phyloP scores from a whole-genome alignment of 352 stramenopile species.

The Globisporangium cederbergense region DNA sequence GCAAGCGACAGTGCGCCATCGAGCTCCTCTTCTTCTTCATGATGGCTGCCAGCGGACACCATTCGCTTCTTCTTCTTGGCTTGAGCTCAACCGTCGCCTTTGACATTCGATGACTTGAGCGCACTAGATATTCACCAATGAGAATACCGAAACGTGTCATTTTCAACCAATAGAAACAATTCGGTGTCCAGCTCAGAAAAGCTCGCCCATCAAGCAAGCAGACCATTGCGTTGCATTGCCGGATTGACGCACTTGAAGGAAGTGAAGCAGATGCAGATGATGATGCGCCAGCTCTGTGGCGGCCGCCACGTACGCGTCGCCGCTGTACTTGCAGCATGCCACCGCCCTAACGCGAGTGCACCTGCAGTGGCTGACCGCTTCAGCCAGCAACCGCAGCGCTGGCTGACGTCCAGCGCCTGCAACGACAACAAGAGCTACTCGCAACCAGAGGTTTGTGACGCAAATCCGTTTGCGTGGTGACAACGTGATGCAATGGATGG shows the following conservation, averaged over 20 bases:
- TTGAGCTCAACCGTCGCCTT: neutral
- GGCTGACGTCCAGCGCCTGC: neutral
- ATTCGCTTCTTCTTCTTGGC: neutral
- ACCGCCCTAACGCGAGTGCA: neutral
- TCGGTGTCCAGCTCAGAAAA: too few species aligned
- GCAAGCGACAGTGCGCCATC: neutral
- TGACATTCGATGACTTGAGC: neutral
- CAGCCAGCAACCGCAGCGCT: neutral
- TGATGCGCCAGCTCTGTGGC: slow-evolving; percentile 1
- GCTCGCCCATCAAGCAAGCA: slow-evolving; percentile 1
- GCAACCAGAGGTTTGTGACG: neutral
- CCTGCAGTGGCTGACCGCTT: neutral
- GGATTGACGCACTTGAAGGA: neutral
- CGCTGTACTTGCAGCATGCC: neutral
- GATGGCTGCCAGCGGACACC: neutral
- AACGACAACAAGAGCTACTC: neutral
- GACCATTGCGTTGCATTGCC: too few species aligned
- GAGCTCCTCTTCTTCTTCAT: neutral
- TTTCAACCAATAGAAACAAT: neutral
- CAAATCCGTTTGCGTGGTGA: neutral
- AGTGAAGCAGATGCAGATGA: neutral
- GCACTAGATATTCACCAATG: neutral
- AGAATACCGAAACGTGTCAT: neutral
- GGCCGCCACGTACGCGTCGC: neutral
- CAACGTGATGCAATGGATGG: neutral